A percentile compares a stretch with the other conserved stretches of the same genome.
phyloP scores from a whole-genome alignment of 306 rosid species.

The Quercus gilva region DNA sequence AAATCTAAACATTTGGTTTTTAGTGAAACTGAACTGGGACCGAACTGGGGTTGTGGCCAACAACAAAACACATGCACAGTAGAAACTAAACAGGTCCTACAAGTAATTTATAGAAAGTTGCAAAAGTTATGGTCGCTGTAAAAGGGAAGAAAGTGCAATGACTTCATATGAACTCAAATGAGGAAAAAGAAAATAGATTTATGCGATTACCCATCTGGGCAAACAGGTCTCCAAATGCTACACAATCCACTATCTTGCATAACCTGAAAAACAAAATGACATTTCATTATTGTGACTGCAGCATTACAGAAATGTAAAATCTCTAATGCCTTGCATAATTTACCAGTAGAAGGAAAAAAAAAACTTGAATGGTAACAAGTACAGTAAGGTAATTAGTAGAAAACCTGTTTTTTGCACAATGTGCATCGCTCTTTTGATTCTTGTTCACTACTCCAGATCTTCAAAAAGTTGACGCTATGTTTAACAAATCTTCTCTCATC shows the following conservation, averaged over 20 bases:
- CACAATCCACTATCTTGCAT: constrained; percentile 55
- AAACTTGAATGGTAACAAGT: constrained; percentile 16
- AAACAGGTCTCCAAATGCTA: constrained; percentile 93
- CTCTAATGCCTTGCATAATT: neutral
- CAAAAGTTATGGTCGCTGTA: neutral
- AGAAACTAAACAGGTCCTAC: neutral
- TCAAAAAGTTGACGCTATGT: constrained; percentile 67
- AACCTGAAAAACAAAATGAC: constrained; percentile 43
- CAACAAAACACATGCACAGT: neutral
- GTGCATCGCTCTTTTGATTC: constrained; percentile 68
- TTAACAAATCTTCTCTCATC: constrained; percentile 65
- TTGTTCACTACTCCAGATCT: constrained; percentile 94
- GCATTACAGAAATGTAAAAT: neutral
- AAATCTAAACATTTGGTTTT: neutral
- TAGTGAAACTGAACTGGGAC: neutral
- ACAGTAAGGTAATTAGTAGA: constrained; percentile 13
- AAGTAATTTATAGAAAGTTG: neutral
- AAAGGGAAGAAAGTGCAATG: neutral
- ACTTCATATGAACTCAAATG: neutral
- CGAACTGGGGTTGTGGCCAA: neutral
- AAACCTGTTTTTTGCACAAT: constrained; percentile 82
- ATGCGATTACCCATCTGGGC: constrained; percentile 82
- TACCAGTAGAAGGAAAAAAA: neutral
- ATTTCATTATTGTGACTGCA: neutral
- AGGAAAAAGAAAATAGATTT: neutral